These are phyloP conservation scores for Adansonia digitata DNA, from an alignment of 345 rosid genomes.

Conservation along the genomic window DNA sequence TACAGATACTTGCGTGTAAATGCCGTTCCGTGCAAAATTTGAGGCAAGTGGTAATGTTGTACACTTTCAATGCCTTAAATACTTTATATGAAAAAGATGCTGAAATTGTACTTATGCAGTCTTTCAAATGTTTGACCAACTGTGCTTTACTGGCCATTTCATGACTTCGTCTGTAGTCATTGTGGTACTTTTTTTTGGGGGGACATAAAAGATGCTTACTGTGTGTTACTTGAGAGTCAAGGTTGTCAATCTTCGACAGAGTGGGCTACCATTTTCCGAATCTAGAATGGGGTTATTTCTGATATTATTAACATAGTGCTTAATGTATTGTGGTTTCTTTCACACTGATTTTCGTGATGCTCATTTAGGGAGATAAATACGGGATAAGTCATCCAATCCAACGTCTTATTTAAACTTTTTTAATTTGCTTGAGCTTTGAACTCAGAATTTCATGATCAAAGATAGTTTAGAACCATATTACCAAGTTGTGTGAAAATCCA, in stretches of 20 bases:
- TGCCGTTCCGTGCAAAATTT: neutral
- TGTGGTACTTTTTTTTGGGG: neutral
- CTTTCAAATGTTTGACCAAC: neutral
- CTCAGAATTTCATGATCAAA: neutral
- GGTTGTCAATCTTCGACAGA: neutral
- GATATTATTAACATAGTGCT: neutral
- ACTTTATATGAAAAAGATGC: too few species aligned
- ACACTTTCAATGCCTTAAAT: neutral
- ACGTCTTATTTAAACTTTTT: neutral
- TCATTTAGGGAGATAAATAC: neutral
- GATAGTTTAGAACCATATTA: neutral
- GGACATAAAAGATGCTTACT: neutral
- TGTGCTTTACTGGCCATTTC: neutral
- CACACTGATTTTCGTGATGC: neutral
- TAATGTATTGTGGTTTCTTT: neutral
- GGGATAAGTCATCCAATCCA: neutral
- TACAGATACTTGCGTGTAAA: neutral
- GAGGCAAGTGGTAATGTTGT: neutral
- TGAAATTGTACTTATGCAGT: neutral
- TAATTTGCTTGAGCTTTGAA: neutral
- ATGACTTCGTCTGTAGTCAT: neutral
- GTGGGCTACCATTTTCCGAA: neutral
- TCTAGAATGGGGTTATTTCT: slow-evolving; percentile 1
- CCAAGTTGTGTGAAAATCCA: neutral
- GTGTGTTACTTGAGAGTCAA: neutral